Conservation (phyloP, 1,139 yeast species). For the Meyerozyma guilliermondii region DNA sequence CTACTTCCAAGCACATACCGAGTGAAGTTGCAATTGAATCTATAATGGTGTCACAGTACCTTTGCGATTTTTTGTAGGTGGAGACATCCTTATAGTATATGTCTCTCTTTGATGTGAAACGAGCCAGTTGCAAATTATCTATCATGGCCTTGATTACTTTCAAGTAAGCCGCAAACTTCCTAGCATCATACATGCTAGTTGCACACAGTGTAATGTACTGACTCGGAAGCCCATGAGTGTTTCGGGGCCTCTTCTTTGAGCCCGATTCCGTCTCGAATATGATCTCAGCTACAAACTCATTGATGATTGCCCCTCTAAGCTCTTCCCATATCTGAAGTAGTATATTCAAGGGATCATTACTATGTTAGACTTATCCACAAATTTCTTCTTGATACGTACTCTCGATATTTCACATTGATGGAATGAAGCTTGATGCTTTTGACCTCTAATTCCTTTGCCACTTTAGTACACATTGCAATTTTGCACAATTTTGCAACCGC, state of each 20-base stretch:
- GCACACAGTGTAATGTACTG: neutral
- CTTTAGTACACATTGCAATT: neutral
- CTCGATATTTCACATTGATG: too few relatives aligned
- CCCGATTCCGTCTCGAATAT: neutral
- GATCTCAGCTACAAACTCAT: neutral
- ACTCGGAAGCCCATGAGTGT: neutral
- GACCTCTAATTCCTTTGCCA: neutral
- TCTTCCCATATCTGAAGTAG: too few relatives aligned
- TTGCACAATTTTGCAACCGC: neutral
- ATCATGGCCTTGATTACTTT: neutral
- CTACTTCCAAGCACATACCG: slow-evolving; percentile 17
- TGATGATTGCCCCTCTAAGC: too few relatives aligned
- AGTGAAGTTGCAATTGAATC: slow-evolving; percentile 25
- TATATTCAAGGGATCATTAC: too few relatives aligned
- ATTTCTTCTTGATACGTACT: too few relatives aligned
- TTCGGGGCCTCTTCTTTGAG: neutral
- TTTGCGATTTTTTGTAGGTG: slow-evolving; percentile 44
- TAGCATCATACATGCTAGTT: neutral
- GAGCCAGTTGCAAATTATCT: neutral
- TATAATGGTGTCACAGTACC: slow-evolving; percentile 37
- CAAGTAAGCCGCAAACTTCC: neutral
- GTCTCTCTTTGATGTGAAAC: slow-evolving; percentile 51
- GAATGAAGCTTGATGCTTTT: neutral
- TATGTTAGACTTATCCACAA: too few relatives aligned
- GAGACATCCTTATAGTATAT: slow-evolving; percentile 60